phyloP scores from a whole-genome alignment of 495 filamentous ascomycete genomes.

The Bathelium albidoporum region DNA sequence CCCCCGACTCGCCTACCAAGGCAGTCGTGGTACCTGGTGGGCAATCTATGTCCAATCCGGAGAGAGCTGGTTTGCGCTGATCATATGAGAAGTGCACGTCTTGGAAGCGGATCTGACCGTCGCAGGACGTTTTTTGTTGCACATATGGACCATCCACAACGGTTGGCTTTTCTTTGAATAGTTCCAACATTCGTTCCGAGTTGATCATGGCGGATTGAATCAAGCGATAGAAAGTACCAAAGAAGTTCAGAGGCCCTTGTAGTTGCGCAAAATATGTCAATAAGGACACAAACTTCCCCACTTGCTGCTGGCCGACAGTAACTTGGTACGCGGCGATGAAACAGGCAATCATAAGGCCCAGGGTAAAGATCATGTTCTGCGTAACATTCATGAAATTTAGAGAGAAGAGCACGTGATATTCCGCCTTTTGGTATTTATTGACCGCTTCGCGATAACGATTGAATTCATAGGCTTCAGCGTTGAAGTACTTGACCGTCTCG shows the following conservation, averaged over 20 bases:
- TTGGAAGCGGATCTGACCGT: constrained; percentile 73
- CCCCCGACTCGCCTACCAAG: constrained; percentile 89
- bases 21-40: constrained; percentile 87
- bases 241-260: constrained; percentile 90
- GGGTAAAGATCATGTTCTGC: constrained; percentile 88
- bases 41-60: constrained; percentile 71
- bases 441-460: constrained; percentile 73
- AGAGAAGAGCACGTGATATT: constrained; percentile 79
- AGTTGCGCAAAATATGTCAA: constrained; percentile 88
- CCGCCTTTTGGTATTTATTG: constrained; percentile 68
- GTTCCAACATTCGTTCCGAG: constrained; percentile 83
- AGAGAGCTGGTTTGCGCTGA: constrained; percentile 70
- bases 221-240: constrained; percentile 93
- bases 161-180: constrained; percentile 90
- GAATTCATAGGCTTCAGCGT: constrained; percentile 90
- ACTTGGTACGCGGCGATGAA: constrained; percentile 88
- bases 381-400: constrained; percentile 88
- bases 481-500: constrained; percentile 99
- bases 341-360: constrained; percentile 72
- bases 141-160: constrained; percentile 61
- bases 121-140: constrained; percentile 49
- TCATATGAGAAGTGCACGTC: constrained; percentile 90
- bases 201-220: constrained; percentile 97
- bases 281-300: constrained; percentile 71
- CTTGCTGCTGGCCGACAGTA: constrained; percentile 53